Percentiles rank a stretch among this genome's conserved stretches.
Conservation (phyloP, 495 filamentous ascomycete species). For the Evansstolkia leycettana region DNA sequence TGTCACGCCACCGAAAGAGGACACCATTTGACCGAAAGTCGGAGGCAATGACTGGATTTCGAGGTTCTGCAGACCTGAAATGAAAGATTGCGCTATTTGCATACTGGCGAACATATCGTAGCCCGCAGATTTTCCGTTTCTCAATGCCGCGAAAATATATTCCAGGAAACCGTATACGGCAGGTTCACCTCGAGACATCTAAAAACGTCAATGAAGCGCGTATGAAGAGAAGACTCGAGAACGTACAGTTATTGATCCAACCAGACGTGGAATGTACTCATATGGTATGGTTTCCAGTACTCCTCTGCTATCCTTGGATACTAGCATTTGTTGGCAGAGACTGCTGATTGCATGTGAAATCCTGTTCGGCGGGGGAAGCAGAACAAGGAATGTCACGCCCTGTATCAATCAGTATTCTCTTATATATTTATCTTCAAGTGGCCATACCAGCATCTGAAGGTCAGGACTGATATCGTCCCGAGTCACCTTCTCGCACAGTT, state of each 20-base stretch:
- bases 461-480: conserved; percentile 21
- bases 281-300: conserved; percentile 12
- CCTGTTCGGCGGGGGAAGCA: conserved; percentile 12
- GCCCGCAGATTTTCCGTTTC: neutral
- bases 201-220: conserved; percentile 1
- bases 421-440: neutral
- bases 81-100: conserved; percentile 12
- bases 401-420: conserved; percentile 11
- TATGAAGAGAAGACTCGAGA: neutral
- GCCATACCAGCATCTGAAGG: conserved; percentile 32
- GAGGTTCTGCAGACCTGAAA: conserved; percentile 12
- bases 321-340: conserved; percentile 14
- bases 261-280: conserved; percentile 13
- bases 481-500: conserved; percentile 39
- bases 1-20: conserved; percentile 6
- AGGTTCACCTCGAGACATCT: conserved; percentile 12
- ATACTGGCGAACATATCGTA: conserved; percentile 7
- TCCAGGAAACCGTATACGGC: conserved; percentile 12
- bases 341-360: conserved; percentile 15
- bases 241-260: conserved; percentile 17
- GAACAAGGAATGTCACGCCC: conserved; percentile 27
- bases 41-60: conserved; percentile 3
- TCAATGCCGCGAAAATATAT: conserved; percentile 13
- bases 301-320: conserved; percentile 14
- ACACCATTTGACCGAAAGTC: conserved; percentile 3